Evolutionary conservation across 495 filamentous ascomycete species (phyloP), one percentile per base, ranked within the genome.

Genomic region (Penicillium subrubescens): DNA sequence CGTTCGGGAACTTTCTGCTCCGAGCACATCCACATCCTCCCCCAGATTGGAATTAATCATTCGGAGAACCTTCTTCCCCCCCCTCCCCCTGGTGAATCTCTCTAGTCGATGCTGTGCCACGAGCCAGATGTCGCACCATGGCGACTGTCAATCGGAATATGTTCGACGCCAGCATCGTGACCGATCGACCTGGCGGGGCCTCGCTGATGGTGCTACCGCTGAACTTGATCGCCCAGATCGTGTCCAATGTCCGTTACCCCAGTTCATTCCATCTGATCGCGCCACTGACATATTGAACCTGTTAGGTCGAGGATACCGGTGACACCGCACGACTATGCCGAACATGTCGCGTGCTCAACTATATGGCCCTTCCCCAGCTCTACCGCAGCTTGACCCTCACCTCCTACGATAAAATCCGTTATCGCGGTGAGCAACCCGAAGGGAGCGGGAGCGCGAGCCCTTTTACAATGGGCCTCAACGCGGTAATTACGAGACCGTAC

Each of bases 281-380:
- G 25, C 59, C 6, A 65, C 64, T 67, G 54, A 69, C 58, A 14
- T 33, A 7, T 31, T 1, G 23, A 21, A 4, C 8, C 8, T 33
- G 0, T 21, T 37, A 84, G 80, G 70, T 89, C 57, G 84, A 88
- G 37, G 81, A 86, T 71, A 75, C 79, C 25, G 83, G 72, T 55
- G 86, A 88, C 63, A 79, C 88, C 17, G 84, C 86, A 27, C 77
- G 85, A 41, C 64, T 87, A 27, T 86, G 83, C 66, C 82, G 85
- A 60, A 87, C 86, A 63, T 88, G 84, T 68, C 83, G 87, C 2
- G 78, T 89, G 35, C 80, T 89, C 68, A 86, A 89, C 65, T 89
- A 89, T 67, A 88, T 89, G 85, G 76, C 82, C 50, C 77, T 88
- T 3, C 87, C 87, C 8, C 84, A 83, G 66, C 82, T 89, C 29